A percentile compares a stretch with the other conserved stretches of the same genome.
These are phyloP conservation scores for Backusella luteola DNA, from an alignment of 192 early-diverging fungal species.

Conservation along the genomic window DNA sequence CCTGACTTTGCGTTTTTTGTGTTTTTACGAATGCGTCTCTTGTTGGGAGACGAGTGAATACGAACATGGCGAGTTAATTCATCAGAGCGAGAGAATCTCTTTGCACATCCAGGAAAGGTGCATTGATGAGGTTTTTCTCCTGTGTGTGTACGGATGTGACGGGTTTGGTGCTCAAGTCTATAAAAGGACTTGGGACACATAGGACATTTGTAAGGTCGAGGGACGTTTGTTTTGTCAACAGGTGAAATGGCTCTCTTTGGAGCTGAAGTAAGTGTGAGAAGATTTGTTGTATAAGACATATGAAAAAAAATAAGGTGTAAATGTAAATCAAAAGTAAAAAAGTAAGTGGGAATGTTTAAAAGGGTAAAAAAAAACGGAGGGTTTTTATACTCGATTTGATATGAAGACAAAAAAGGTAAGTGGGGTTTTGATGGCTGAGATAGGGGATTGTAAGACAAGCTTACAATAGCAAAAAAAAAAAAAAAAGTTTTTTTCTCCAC, in stretches of 20 bases:
- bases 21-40: conserved; percentile 36
- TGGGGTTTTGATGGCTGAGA: conserved; percentile 31
- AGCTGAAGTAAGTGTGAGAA: conserved; percentile 8
- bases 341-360: not conserved
- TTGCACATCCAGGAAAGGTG: conserved; percentile 63
- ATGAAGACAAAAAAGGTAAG: conserved; percentile 7
- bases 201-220: conserved; percentile 59
- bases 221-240: conserved; percentile 35
- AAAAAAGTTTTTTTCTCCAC: conserved; percentile 22
- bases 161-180: conserved; percentile 81
- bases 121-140: conserved; percentile 86
- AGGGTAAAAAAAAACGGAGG: not conserved
- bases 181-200: conserved; percentile 72
- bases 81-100: conserved; percentile 84
- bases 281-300: not conserved
- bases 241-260: conserved; percentile 16
- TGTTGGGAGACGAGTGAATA: conserved; percentile 46
- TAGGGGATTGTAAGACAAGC: conserved; percentile 23
- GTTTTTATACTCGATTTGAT: conserved; percentile 6
- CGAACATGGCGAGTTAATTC: conserved; percentile 62
- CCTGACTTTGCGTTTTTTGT: not conserved
- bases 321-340: not conserved
- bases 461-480: conserved; percentile 23
- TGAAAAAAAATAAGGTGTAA: not conserved
- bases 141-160: conserved; percentile 87